Evolutionary conservation across 139 green algal species (phyloP).

Genomic region (Astrephomene gubernaculifera): DNA sequence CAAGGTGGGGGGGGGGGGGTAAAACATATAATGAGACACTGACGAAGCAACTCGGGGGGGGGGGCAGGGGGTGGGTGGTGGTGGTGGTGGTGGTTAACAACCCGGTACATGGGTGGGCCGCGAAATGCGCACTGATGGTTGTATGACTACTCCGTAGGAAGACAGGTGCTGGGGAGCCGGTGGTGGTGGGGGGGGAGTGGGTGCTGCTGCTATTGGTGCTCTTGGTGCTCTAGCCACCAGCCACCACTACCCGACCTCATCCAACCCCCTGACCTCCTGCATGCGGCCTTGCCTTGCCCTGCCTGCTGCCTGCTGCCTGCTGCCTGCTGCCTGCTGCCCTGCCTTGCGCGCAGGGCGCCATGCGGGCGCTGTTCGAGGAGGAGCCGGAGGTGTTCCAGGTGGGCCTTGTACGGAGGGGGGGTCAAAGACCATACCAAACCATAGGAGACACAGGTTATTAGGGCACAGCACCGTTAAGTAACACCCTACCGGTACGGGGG

Average conservation of each 20-base stretch:
- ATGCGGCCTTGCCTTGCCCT: neutral
- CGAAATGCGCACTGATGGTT: too few relatives aligned
- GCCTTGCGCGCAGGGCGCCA: neutral
- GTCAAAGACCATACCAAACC: too few relatives aligned
- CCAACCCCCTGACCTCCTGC: neutral
- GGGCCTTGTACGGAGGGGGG: neutral
- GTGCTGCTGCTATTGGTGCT: neutral
- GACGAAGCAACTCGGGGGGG: too few relatives aligned
- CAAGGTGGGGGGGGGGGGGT: conserved; percentile 21
- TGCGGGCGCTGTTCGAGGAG: conserved; percentile 23
- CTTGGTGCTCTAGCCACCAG: neutral
- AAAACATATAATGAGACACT: too few relatives aligned
- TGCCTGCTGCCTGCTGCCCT: neutral
- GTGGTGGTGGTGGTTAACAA: too few relatives aligned
- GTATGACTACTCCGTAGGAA: too few relatives aligned
- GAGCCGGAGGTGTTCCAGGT: conserved; percentile 26
- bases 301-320: neutral
- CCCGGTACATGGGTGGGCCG: too few relatives aligned
- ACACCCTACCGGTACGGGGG: too few relatives aligned
- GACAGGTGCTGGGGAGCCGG: too few relatives aligned
- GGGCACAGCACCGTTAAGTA: too few relatives aligned
- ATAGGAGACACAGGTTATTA: too few relatives aligned
- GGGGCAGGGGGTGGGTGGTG: too few relatives aligned
- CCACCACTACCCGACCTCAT: neutral
- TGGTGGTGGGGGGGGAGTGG: neutral